These are phyloP conservation scores for Scleroderma bovista DNA, from an alignment of 768 basidiomycete species.

Conservation along the genomic window DNA sequence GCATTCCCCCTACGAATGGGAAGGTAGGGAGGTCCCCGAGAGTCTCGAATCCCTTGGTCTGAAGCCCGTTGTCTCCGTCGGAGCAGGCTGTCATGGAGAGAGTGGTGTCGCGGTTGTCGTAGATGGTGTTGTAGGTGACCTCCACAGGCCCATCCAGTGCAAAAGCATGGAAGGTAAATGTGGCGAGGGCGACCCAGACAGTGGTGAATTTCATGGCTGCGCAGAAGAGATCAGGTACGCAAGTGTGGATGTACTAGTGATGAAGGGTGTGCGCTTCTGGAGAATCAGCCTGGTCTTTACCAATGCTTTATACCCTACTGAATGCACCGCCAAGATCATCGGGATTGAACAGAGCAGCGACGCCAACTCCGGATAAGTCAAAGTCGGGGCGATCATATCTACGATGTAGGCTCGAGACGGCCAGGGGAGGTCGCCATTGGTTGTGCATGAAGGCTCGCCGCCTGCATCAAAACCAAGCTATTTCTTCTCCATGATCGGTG, in stretches of 20 bases:
- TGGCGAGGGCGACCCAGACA: constrained; percentile 5
- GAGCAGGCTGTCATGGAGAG: constrained; percentile 32
- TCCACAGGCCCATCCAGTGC: constrained; percentile 29
- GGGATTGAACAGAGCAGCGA: too few species aligned
- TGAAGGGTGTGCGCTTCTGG: not conserved
- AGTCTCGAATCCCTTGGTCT: constrained; percentile 26
- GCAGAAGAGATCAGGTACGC: too few species aligned
- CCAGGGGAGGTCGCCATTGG: not conserved
- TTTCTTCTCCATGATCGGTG: not conserved
- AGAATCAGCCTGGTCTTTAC: too few species aligned
- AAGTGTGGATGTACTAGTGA: not conserved
- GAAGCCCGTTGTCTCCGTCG: constrained; percentile 29
- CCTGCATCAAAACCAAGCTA: not conserved
- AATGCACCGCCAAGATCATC: not conserved
- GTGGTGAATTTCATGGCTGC: constrained; percentile 18
- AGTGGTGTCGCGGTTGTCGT: constrained; percentile 23
- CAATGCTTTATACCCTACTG: not conserved
- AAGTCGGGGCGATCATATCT: too few species aligned
- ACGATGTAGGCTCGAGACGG: not conserved
- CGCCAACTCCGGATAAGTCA: too few species aligned
- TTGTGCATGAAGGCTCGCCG: not conserved
- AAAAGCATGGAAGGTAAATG: constrained; percentile 13
- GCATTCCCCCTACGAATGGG: constrained; percentile 27
- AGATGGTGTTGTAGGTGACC: constrained; percentile 33
- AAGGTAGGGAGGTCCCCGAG: constrained; percentile 30